These are phyloP conservation scores for Mucor piriformis DNA, from an alignment of 371 early-diverging fungal genomes.

Conservation along the genomic window DNA sequence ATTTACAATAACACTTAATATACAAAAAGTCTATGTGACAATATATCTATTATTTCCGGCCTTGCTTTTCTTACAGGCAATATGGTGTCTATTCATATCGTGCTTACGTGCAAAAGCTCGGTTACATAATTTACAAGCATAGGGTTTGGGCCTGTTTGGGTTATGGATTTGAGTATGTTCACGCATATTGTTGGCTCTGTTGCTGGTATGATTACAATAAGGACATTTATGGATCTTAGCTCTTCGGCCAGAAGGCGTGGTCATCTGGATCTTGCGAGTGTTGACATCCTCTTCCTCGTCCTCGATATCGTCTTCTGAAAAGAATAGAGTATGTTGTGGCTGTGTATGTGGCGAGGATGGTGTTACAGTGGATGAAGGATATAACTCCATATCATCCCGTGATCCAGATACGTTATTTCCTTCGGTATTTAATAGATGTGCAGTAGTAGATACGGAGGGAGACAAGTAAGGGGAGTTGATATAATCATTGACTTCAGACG, in stretches of 20 bases:
- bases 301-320: constrained; percentile 7
- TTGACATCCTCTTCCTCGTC: neutral
- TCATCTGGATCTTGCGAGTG: neutral
- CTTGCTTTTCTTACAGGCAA: constrained; percentile 22
- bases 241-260: constrained; percentile 14
- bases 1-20: too few species aligned
- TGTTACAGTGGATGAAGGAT: constrained; percentile 10
- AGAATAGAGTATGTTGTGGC: constrained; percentile 6
- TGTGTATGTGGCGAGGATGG: constrained; percentile 21
- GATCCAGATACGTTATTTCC: neutral
- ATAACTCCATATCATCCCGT: constrained; percentile 15
- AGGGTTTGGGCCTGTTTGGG: constrained; percentile 42
- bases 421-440: neutral
- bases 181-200: constrained; percentile 49
- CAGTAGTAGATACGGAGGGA: neutral
- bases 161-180: constrained; percentile 48
- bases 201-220: constrained; percentile 38
- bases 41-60: neutral
- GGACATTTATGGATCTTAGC: constrained; percentile 35
- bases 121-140: constrained; percentile 48
- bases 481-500: constrained; percentile 17
- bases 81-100: constrained; percentile 67
- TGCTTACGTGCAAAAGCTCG: constrained; percentile 71
- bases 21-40: neutral
- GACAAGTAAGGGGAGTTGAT: constrained; percentile 18